Evolutionary conservation across 208 protist genomes (phyloP).

Genomic region (Trichomonas gallinae): DNA sequence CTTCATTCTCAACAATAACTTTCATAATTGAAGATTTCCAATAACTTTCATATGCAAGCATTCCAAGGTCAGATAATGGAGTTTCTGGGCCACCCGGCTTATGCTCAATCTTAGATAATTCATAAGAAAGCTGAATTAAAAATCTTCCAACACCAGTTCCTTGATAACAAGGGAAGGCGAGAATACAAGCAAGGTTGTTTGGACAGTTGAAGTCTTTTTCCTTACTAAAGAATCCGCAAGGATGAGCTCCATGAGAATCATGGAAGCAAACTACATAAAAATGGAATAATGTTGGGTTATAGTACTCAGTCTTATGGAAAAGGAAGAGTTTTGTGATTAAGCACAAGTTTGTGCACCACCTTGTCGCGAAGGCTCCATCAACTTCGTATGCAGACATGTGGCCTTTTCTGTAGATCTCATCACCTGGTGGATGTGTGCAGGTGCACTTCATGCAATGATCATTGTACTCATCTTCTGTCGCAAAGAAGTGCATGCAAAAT

Average conservation of each 20-base stretch:
- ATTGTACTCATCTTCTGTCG: background rate
- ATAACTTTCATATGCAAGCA: slow-evolving; percentile 38
- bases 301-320: slow-evolving; percentile 97
- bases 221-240: slow-evolving; percentile 90
- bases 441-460: slow-evolving; percentile 18
- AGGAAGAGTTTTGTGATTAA: slow-evolving; percentile 96
- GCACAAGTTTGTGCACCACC: slow-evolving; percentile 76
- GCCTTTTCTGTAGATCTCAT: slow-evolving; percentile 63
- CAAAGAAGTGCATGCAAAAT: slow-evolving; percentile 22
- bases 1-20: background rate
- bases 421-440: slow-evolving; percentile 62
- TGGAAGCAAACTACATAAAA: slow-evolving; percentile 90
- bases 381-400: slow-evolving; percentile 78
- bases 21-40: slow-evolving; percentile 30
- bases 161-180: slow-evolving; percentile 87
- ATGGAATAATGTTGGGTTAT: slow-evolving; percentile 93
- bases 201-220: slow-evolving; percentile 43
- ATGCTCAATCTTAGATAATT: slow-evolving; percentile 78
- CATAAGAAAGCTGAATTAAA: slow-evolving; percentile 90
- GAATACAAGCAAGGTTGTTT: slow-evolving; percentile 67
- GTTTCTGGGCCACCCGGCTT: slow-evolving; percentile 88
- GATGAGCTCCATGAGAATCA: slow-evolving; percentile 69
- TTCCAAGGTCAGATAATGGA: slow-evolving; percentile 90
- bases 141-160: slow-evolving; percentile 88
- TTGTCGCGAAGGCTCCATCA: slow-evolving; percentile 28